Conservation (phyloP, 2,329 filamentous ascomycete genomes). For the Aspergillus nomiae region DNA sequence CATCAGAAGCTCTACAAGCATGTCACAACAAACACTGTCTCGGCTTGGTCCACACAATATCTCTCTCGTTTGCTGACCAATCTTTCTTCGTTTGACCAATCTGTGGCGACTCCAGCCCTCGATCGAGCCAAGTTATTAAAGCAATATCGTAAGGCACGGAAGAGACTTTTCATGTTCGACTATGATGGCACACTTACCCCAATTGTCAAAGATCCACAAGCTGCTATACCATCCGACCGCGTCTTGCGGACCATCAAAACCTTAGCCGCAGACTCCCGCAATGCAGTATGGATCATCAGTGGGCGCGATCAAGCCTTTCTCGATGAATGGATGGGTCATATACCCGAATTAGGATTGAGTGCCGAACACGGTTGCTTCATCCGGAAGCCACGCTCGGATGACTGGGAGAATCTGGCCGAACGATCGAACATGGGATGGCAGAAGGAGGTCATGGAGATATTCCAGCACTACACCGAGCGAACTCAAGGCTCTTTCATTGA, state of each 20-base stretch:
- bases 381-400: conserved; percentile 70
- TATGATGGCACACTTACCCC: conserved; percentile 96
- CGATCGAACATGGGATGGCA: conserved; percentile 92
- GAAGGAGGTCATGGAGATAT: conserved; percentile 76
- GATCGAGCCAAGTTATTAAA: conserved; percentile 72
- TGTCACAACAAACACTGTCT: conserved; percentile 82
- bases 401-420: conserved; percentile 89
- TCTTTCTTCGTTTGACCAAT: conserved; percentile 73
- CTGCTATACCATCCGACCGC: conserved; percentile 82
- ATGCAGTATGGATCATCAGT: conserved; percentile 97
- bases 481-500: conserved; percentile 92
- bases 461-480: conserved; percentile 84
- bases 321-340: conserved; percentile 88
- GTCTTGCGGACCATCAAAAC: conserved; percentile 78
- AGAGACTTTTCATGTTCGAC: conserved; percentile 96
- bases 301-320: conserved; percentile 92
- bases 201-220: conserved; percentile 87
- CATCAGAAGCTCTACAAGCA: conserved; percentile 78
- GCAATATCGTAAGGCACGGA: conserved; percentile 73
- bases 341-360: conserved; percentile 84
- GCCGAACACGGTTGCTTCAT: conserved; percentile 98
- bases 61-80: conserved; percentile 78
- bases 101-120: conserved; percentile 76
- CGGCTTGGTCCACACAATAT: conserved; percentile 81
- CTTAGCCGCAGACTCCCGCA: conserved; percentile 76